Base-by-base conservation (phyloP, 2,329 filamentous ascomycete genomes). In the Graphilbum fragrans region DNA sequence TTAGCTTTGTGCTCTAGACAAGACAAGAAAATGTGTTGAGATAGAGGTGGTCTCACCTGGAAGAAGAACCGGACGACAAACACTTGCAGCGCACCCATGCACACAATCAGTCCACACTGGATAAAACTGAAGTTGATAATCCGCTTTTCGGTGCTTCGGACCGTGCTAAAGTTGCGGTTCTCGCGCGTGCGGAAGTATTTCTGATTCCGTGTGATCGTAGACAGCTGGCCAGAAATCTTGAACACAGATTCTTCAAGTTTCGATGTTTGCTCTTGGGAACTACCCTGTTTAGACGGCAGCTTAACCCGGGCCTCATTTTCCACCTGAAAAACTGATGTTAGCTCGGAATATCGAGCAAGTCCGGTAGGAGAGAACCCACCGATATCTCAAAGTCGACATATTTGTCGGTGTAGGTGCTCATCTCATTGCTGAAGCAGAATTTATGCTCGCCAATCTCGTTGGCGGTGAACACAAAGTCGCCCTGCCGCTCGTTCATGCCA, bases 171-270 rank as follows among this genome's bases (percentile, higher is more conserved):
- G 67, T 98, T 98, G 47, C 92, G 77, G 73, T 98, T 98, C 72
- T 98, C 92, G 51, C 92, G 80, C 3, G 92, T 98, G 48, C 93
- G 84, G 79, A 98, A 98, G 70, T 98, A 98, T 62, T 98, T 98
- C 58, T 98, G 92, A 69, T 94, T 95, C 56, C 92, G 78, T 34
- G 85, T 87, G 58, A 98, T 92, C 47, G 88, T 95, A 14, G 87
- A 94, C 39, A 98, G 69, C 58, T 94, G 86, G 49, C 86, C 81
- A 12, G 87, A 94, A 46, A 98, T 74, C 69, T 94, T 95, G 70
- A 92, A 86, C 54, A 96, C 83, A 33, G 86, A 90, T 66, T 98
- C 90, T 61, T 96, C 90, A 38, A 98, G 73, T 8, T 77, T 76
- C 37, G 80, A 80, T 2, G 90, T 92, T 62, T 96, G 88, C 62